phyloP scores from a whole-genome alignment of 257 asterid genomes.

The Solanum bulbocastanum region DNA sequence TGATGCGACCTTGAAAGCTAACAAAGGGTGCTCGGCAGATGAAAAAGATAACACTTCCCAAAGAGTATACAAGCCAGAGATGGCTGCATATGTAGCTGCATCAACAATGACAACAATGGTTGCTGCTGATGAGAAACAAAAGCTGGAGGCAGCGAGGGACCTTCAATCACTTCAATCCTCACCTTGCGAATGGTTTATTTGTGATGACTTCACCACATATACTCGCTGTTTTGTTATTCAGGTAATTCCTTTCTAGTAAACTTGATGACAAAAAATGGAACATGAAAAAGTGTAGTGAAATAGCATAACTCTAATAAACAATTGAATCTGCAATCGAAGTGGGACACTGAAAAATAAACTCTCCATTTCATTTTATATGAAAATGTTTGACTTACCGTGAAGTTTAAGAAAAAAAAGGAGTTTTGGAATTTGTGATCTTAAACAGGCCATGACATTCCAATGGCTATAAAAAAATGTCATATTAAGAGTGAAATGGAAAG shows the following conservation, averaged over 20 bases:
- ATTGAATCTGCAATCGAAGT: background rate
- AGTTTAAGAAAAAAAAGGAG: background rate
- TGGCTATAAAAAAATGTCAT: background rate
- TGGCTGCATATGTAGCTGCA: constrained; percentile 75
- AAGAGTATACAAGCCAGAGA: constrained; percentile 31
- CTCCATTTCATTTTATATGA: background rate
- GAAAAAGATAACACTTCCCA: constrained; percentile 8
- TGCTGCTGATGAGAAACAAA: constrained; percentile 70
- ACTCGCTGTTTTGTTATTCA: constrained; percentile 76
- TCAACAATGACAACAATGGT: constrained; percentile 82
- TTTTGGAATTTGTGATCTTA: background rate
- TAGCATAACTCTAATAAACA: background rate
- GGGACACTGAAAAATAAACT: background rate
- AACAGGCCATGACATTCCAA: background rate
- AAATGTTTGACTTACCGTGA: background rate
- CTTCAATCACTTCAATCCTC: constrained; percentile 79
- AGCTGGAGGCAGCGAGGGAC: constrained; percentile 67
- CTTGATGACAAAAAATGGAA: background rate
- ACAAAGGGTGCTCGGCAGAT: background rate
- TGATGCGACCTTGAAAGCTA: background rate
- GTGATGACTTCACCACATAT: constrained; percentile 57
- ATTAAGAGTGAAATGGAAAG: background rate
- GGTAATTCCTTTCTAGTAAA: constrained; percentile 22
- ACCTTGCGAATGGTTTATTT: constrained; percentile 87
- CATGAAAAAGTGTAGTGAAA: background rate